These are phyloP conservation scores for Cordia subcordata DNA, from an alignment of 257 asterid species.

Conservation along the genomic window DNA sequence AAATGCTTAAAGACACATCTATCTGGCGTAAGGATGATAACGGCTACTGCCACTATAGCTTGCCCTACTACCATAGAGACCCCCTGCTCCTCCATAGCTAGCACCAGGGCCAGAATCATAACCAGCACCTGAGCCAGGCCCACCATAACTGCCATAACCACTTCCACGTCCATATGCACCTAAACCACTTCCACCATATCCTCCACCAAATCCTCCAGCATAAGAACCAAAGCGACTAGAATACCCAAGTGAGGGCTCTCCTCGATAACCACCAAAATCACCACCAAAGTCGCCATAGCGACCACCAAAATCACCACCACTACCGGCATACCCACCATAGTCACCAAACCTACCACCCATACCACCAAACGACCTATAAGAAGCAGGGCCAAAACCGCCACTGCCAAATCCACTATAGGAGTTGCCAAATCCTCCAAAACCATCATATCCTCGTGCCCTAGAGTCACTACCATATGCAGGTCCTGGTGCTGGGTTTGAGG, in stretches of 20 bases:
- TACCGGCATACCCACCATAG: slow-evolving; percentile 39
- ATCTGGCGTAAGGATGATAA: slow-evolving; percentile 63
- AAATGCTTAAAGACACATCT: slow-evolving; percentile 9
- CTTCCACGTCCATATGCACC: slow-evolving; percentile 11
- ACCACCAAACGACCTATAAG: slow-evolving; percentile 19
- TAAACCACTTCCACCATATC: slow-evolving; percentile 13
- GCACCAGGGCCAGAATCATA: slow-evolving; percentile 36
- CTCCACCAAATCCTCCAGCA: slow-evolving; percentile 13
- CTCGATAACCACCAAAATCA: slow-evolving; percentile 23
- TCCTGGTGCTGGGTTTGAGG: slow-evolving; percentile 30
- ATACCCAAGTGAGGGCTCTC: slow-evolving; percentile 12
- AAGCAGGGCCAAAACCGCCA: slow-evolving; percentile 18
- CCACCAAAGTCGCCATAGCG: slow-evolving; percentile 39
- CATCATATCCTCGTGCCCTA: slow-evolving; percentile 9
- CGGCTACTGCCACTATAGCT: slow-evolving; percentile 38
- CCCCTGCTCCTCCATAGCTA: slow-evolving; percentile 33
- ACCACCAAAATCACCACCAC: slow-evolving; percentile 37
- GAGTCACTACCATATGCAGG: slow-evolving; percentile 26
- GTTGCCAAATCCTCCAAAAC: slow-evolving; percentile 38
- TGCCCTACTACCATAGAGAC: slow-evolving; percentile 36
- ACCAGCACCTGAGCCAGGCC: slow-evolving; percentile 42
- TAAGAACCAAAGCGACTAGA: slow-evolving; percentile 20
- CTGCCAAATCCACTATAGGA: slow-evolving; percentile 34
- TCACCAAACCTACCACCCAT: slow-evolving; percentile 29
- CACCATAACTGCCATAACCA: slow-evolving; percentile 28